Evolutionary conservation across 352 stramenopile species (phyloP).

Genomic region (Thalassiosira delicatula): DNA sequence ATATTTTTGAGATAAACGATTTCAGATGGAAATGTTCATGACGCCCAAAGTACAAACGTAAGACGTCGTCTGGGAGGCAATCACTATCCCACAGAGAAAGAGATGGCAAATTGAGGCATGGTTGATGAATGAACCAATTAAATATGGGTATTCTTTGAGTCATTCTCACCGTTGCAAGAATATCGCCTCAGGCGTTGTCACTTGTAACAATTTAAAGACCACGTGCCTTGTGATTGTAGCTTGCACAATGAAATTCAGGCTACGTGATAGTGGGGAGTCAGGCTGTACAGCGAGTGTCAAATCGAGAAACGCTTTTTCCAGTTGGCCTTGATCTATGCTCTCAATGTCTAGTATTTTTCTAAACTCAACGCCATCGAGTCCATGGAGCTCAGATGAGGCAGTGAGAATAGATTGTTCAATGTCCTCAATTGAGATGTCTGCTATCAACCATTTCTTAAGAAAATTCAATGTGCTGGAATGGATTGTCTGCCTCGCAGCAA

Average conservation of each 20-base stretch:
- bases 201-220: constrained; percentile 38
- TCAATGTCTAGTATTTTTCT: constrained; percentile 38
- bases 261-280: constrained; percentile 37
- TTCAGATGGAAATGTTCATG: constrained; percentile 62
- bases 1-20: constrained; percentile 34
- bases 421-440: constrained; percentile 31
- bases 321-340: constrained; percentile 2
- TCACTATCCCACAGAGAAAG: too few relatives aligned
- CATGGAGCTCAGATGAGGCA: constrained; percentile 3
- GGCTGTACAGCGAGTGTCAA: constrained; percentile 1
- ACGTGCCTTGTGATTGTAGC: constrained; percentile 19
- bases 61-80: constrained; percentile 33
- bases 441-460: constrained; percentile 22
- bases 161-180: constrained; percentile 52
- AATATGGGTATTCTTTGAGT: constrained; percentile 4
- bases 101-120: too few relatives aligned
- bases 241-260: constrained; percentile 40
- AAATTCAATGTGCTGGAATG: constrained; percentile 25
- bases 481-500: not conserved
- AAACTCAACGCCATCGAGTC: constrained; percentile 23
- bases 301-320: constrained; percentile 32
- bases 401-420: constrained; percentile 28
- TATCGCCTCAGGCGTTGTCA: constrained; percentile 51
- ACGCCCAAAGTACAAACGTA: constrained; percentile 24
- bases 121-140: constrained; percentile 4